Evolutionary conservation across 164 flowering plant species (phyloP).

Genomic region (Nymphaea colorata): DNA sequence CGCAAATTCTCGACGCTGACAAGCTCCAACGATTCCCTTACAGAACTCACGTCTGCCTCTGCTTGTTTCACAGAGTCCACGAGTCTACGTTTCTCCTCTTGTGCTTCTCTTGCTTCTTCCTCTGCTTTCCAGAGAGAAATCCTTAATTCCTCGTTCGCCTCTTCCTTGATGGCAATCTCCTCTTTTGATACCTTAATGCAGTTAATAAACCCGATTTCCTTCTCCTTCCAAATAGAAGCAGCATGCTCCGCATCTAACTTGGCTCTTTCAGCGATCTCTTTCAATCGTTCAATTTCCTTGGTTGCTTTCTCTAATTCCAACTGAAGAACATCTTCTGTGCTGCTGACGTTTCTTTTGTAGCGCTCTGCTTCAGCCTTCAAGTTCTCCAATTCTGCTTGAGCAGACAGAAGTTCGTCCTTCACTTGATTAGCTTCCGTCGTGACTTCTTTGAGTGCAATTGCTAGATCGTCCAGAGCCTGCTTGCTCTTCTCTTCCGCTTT

Average conservation of each 20-base stretch:
- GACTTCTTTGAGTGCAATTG: slow-evolving; percentile 61
- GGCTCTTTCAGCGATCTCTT: slow-evolving; percentile 41
- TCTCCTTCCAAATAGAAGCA: slow-evolving; percentile 50
- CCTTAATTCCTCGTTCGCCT: slow-evolving; percentile 28
- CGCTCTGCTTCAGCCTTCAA: slow-evolving; percentile 29
- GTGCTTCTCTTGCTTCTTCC: slow-evolving; percentile 21
- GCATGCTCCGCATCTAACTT: slow-evolving; percentile 71
- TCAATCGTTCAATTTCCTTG: slow-evolving; percentile 36
- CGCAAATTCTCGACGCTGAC: slow-evolving; percentile 59
- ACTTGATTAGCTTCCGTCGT: slow-evolving; percentile 38
- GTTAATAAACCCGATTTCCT: slow-evolving; percentile 57
- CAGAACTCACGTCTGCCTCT: slow-evolving; percentile 57
- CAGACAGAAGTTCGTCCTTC: slow-evolving; percentile 32
- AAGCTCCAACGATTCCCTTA: slow-evolving; percentile 72
- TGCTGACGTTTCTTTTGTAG: slow-evolving; percentile 17
- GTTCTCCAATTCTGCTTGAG: slow-evolving; percentile 26
- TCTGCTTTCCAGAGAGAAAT: slow-evolving; percentile 29
- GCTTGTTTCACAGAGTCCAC: slow-evolving; percentile 81
- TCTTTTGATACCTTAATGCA: slow-evolving; percentile 65
- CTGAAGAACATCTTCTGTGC: slow-evolving; percentile 25
- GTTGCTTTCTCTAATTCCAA: slow-evolving; percentile 32
- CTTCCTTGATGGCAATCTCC: slow-evolving; percentile 24
- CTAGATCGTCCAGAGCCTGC: slow-evolving; percentile 80
- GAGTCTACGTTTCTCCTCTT: slow-evolving; percentile 53
- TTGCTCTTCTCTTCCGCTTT: slow-evolving; percentile 64